Evolutionary conservation across 345 rosid species (phyloP), one percentile per base, ranked within the genome.

Genomic region (Syzygium grande): DNA sequence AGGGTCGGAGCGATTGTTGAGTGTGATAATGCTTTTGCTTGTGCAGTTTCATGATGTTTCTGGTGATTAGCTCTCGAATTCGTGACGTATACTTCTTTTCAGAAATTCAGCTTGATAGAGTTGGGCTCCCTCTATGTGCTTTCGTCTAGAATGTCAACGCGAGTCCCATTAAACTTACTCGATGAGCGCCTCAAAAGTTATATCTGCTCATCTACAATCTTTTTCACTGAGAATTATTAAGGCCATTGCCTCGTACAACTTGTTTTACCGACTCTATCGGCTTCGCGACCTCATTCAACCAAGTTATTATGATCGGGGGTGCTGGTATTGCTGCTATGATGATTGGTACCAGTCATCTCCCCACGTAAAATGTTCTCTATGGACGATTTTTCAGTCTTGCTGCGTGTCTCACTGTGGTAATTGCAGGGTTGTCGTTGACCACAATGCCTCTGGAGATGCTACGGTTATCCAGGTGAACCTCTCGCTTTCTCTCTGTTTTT

Each of bases 341-440:
- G 78, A 65, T 65, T 65, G 16, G 46, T 17, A 68, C 46, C 46
- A 2, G 46, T 68, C 79, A 34, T 68, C 79, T 68, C 79, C 25
- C 25, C 79, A 34, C 19, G 79, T 68, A 34, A 68, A 68, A 34
- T 68, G 46, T 34, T 68, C 79, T 34, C 46, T 68, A 34, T 68
- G 46, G 25, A 68, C 12, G 79, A 68, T 68, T 68, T 68, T 17
- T 68, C 34, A 68, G 79, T 34, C 41, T 65, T 27, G 27, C 85
- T 85, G 25, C 2, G 58, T 19, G 27, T 73, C 52, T 15, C 34
- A 22, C 49, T 58, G n/a, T 55, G 73, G 58, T 83, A 38, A 63
- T 51, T 92, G 89, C 91, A 93, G 95, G 80, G 92, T 93, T 43
- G 91, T 92, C 51, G 90, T 93, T 73, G 93, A 92, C 87, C 92